Evolutionary conservation across 768 basidiomycete species (phyloP).

Genomic region (Rhodotorula sphaerocarpa): DNA sequence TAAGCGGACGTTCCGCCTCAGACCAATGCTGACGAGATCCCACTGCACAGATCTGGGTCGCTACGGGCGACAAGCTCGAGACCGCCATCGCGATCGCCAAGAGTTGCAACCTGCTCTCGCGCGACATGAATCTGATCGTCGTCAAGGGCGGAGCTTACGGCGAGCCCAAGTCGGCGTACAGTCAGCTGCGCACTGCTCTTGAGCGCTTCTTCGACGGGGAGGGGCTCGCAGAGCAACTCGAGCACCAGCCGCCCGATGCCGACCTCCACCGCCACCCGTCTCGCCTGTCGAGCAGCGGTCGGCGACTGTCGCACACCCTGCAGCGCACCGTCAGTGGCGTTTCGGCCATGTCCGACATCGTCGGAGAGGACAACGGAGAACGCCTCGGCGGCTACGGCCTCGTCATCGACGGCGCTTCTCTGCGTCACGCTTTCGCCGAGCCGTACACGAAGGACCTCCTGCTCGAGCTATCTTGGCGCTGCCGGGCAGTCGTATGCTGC

Average conservation of each 20-base stretch:
- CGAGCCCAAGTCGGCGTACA: slow-evolving; percentile 58
- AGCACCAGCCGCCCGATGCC: slow-evolving; percentile 42
- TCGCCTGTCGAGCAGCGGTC: slow-evolving; percentile 63
- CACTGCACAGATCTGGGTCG: slow-evolving; percentile 99
- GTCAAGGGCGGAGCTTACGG: slow-evolving; percentile 64
- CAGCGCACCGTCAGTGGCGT: slow-evolving; percentile 58
- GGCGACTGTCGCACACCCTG: slow-evolving; percentile 40
- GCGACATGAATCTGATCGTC: slow-evolving; percentile 86
- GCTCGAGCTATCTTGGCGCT: slow-evolving; percentile 88
- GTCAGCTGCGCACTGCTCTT: slow-evolving; percentile 70
- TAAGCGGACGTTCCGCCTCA: too few species aligned
- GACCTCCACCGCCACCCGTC: slow-evolving; percentile 69
- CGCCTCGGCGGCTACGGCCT: slow-evolving; percentile 88
- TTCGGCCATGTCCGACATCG: slow-evolving; percentile 57
- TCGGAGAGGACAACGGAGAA: slow-evolving; percentile 72
- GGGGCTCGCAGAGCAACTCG: slow-evolving; percentile 50
- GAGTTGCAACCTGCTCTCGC: slow-evolving; percentile 84
- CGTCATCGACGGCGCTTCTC: slow-evolving; percentile 93
- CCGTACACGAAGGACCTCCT: slow-evolving; percentile 86
- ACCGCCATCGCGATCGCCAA: slow-evolving; percentile 97
- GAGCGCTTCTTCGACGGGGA: slow-evolving; percentile 82
- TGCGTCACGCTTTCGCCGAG: slow-evolving; percentile 49
- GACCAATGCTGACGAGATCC: too few species aligned
- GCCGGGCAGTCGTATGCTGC: slow-evolving; percentile 93
- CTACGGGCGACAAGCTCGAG: slow-evolving; percentile 98